Percentiles rank a stretch among this genome's conserved stretches.
These are phyloP conservation scores for Scytalidium sp. DNA, from an alignment of 2,329 filamentous ascomycete genomes.

Conservation along the genomic window DNA sequence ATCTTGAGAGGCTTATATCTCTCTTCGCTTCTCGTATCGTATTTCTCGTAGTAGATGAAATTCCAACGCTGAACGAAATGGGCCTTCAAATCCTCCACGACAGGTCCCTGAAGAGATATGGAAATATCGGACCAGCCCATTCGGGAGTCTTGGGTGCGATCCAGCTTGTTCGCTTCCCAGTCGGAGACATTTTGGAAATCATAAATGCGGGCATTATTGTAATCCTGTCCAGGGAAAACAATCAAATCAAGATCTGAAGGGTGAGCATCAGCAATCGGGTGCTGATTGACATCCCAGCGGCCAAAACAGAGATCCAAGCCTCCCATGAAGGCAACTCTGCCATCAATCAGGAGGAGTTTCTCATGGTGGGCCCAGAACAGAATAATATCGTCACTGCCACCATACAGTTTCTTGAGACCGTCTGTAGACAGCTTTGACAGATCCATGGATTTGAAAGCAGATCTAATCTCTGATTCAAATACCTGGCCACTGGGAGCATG, in stretches of 20 bases:
- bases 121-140: conserved; percentile 95
- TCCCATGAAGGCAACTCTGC: conserved; percentile 83
- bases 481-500: conserved; percentile 74
- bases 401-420: conserved; percentile 75
- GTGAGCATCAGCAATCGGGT: conserved; percentile 74
- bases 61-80: conserved; percentile 92
- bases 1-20: conserved; percentile 33
- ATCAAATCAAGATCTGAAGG: conserved; percentile 72
- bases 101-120: conserved; percentile 70
- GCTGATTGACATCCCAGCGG: conserved; percentile 83
- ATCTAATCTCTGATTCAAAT: conserved; percentile 64
- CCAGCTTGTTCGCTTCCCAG: conserved; percentile 84
- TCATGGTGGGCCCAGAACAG: conserved; percentile 94
- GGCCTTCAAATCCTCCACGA: conserved; percentile 68
- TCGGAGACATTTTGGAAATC: conserved; percentile 75
- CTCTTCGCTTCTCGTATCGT: conserved; percentile 50
- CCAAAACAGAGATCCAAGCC: conserved; percentile 86
- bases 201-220: conserved; percentile 83
- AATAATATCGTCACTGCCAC: conserved; percentile 75
- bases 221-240: conserved; percentile 87
- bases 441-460: conserved; percentile 53
- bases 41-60: conserved; percentile 84
- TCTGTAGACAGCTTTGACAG: conserved; percentile 68
- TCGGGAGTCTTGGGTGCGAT: conserved; percentile 72
- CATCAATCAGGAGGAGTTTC: conserved; percentile 81